A percentile compares a stretch with the other conserved stretches of the same genome.
Conservation (phyloP, 73 alveolate genomes). For the Stentor roeselii region DNA sequence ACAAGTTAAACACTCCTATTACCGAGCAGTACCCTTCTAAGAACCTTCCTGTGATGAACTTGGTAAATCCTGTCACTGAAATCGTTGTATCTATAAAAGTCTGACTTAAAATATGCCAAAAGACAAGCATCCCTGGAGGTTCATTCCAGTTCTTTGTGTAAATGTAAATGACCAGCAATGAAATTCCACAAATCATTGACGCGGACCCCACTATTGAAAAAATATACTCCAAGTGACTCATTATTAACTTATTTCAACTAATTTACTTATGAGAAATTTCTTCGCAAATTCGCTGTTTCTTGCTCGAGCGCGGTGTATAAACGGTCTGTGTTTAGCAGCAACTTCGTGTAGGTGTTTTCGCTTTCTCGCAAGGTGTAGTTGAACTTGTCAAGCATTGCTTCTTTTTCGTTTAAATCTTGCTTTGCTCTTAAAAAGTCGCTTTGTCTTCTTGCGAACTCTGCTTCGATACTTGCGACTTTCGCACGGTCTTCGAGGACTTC, state of each 20-base stretch:
- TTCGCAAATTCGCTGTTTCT: conserved; percentile 1
- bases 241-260: too few relatives aligned
- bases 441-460: not conserved
- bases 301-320: conserved; percentile 16
- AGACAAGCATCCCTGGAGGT: conserved; percentile 17
- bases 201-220: too few relatives aligned
- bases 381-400: not conserved
- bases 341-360: conserved; percentile 21
- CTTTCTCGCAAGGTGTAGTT: conserved; percentile 23
- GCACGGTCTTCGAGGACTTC: conserved; percentile 29
- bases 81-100: not conserved
- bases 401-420: conserved; percentile 18
- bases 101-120: conserved; percentile 5
- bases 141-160: not conserved
- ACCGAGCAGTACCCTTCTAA: not conserved
- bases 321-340: not conserved
- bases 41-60: not conserved
- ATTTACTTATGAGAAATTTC: too few relatives aligned
- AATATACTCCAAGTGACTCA: too few relatives aligned
- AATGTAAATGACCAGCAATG: not conserved
- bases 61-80: not conserved
- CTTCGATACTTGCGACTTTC: conserved; percentile 15
- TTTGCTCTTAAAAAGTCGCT: not conserved
- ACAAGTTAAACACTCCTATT: not conserved
- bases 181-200: not conserved